Evolutionary conservation across 306 rosid species (phyloP).

Genomic region (Nissolia schottii): DNA sequence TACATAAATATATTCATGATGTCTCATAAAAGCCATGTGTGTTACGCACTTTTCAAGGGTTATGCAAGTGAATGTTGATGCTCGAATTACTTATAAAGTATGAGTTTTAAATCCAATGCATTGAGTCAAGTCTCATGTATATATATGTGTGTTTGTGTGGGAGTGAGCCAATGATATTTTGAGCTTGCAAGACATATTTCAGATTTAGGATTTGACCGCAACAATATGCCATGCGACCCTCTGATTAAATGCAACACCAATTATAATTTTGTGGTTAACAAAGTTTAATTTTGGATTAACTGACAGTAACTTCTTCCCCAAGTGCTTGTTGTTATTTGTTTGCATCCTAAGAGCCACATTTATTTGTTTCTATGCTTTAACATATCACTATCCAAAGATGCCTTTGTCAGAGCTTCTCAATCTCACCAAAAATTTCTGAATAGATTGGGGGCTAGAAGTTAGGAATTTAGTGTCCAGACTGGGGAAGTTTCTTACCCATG

Average conservation of each 20-base stretch:
- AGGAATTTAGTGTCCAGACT: conserved; percentile 13
- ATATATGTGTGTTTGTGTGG: too few relatives aligned
- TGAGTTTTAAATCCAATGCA: too few relatives aligned
- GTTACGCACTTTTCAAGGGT: too few relatives aligned
- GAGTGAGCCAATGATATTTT: too few relatives aligned
- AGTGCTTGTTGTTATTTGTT: conserved; percentile 21
- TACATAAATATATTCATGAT: too few relatives aligned
- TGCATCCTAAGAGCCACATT: conserved; percentile 17
- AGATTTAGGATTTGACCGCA: too few relatives aligned
- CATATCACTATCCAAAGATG: conserved; percentile 22
- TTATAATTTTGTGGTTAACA: not conserved
- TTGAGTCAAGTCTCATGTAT: too few relatives aligned
- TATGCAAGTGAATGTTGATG: too few relatives aligned
- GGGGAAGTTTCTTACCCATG: conserved; percentile 39
- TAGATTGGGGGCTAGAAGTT: not conserved
- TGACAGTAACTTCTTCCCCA: not conserved
- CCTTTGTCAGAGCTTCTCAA: conserved; percentile 22
- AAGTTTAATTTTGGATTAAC: conserved; percentile 37
- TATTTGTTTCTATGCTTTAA: conserved; percentile 14
- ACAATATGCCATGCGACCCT: too few relatives aligned
- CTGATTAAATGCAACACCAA: not conserved
- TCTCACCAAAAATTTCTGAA: not conserved
- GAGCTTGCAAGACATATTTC: too few relatives aligned
- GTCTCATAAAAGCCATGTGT: too few relatives aligned
- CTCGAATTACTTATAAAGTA: too few relatives aligned